Evolutionary conservation across 2,329 filamentous ascomycete genomes (phyloP), one percentile per base, ranked within the genome.

Genomic region (Colletotrichum sp.): DNA sequence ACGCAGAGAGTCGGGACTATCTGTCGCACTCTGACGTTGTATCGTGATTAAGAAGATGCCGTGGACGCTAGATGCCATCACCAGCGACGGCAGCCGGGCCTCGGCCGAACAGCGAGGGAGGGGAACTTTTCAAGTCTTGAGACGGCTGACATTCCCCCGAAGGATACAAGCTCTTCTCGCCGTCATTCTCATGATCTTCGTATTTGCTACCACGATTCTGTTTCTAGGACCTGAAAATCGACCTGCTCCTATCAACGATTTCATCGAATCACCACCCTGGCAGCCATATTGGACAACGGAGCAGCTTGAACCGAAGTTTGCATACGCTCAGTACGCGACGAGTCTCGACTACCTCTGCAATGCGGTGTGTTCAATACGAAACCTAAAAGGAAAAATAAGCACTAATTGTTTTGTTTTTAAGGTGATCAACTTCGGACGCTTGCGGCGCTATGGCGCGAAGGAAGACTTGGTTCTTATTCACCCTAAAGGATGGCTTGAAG

Each of bases 301-400:
- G n/a, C 36, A 64, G 3, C 36, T 55, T 3, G 38, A 52, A 6
- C 58, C 82, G 4, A 81, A 79, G 65, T 89, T 85, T 72, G 88
- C 88, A 1, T 89, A 90, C 73, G 84, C 85, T 1, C 87, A 88
- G 79, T 90, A 90, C 80, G 88, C 85, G 28, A 90, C 88, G 1
- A 82, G 85, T 18, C 81, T 82, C 34, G 84, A 84, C 2, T 88
- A 89, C 71, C 81, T 90, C 2, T 90, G 88, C 78, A 89, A 88
- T 79, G 86, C 87, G 0, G 70, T 72, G 8, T n/a, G 52, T 7
- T 15, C 13, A 7, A 8, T 3, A 18, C 15, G 1, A 1, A 6
- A 24, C 2, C 6, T 9, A 10, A 2, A 24, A 12, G 7, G 9
- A 8, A n/a, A 18, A 18, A 28, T 5, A 6, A 13, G 26, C 6